Base-by-base conservation (phyloP, 176 grass and related monocot genomes). In the Zea luxurians region DNA sequence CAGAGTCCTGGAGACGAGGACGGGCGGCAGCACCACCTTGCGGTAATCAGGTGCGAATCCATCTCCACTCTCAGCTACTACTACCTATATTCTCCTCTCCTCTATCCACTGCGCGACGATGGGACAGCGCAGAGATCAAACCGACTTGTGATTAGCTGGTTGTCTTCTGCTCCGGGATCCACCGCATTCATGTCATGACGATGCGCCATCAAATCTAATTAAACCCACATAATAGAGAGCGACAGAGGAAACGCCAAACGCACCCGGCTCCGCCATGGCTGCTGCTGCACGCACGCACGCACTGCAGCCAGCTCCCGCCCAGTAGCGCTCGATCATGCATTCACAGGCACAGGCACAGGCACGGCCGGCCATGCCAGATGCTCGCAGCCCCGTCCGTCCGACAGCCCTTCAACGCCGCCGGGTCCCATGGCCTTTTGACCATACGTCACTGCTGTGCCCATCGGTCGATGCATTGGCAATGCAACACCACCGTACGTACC, bases 391-490 rank as follows among this genome's bases (percentile, higher is more conserved):
- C 40, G n/a, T 4, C 27, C 27, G 27, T 27, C 55, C 55, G 55
- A 59, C 55, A 59, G 55, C 8, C 55, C 55, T 59, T 59, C 55
- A 59, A 59, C 86, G 48, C 43, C 68, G 67, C 17, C 59, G 27
- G 27, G 74, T 17, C 63, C 85, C 76, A 59, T 60, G 27, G 15
- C 8, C 18, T 84, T 84, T 70, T 89, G 65, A 81, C 87, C 82
- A 80, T 27, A 27, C 27, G 34, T 65, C 27, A 17, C 53, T 75
- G 80, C 68, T 27, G 27, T 27, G 27, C 1, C 27, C 27, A 27
- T 27, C 27, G 27, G 27, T 27, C 27, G 27, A 27, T 27, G 27
- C 27, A 27, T 27, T 27, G 27, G 27, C 27, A 27, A 27, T 35
- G 9, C 10, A 73, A 18, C 10, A 62, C 55, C 55, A 27, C 27